A percentile compares a stretch with the other conserved stretches of the same genome.
Evolutionary conservation across 176 grass and related monocot genomes (phyloP).

Genomic region (Triticum monococcum): DNA sequence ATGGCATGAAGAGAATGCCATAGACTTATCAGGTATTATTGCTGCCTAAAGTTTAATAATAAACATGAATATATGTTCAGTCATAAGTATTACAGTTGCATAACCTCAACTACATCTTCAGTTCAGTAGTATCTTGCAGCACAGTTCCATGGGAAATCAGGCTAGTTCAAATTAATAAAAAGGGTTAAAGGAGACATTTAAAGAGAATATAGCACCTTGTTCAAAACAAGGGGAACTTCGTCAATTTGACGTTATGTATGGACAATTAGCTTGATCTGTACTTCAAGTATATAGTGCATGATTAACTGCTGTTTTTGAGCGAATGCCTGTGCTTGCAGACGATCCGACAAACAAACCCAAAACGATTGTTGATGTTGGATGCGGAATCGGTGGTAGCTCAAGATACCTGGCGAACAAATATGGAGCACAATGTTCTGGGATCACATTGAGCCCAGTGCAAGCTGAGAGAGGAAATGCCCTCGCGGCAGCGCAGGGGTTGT

Average conservation of each 20-base stretch:
- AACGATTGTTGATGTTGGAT: constrained; percentile 78
- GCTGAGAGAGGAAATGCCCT: constrained; percentile 77
- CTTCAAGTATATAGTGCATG: background rate
- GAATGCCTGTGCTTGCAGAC: constrained; percentile 38
- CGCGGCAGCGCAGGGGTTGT: constrained; percentile 48
- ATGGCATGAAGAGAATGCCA: background rate
- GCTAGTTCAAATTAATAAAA: background rate
- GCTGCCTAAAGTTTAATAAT: background rate
- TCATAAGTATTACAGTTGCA: background rate
- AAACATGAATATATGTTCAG: background rate
- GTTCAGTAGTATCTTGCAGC: background rate
- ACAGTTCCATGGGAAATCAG: background rate
- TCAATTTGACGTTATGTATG: background rate
- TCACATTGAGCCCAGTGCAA: constrained; percentile 93
- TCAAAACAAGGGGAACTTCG: background rate
- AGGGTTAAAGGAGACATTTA: background rate
- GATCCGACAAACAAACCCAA: constrained; percentile 59
- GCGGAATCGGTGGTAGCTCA: constrained; percentile 93
- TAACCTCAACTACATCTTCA: background rate
- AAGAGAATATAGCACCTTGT: background rate
- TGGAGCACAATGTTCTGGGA: constrained; percentile 62
- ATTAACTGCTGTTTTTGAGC: background rate
- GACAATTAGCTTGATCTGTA: background rate
- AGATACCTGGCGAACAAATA: constrained; percentile 91
- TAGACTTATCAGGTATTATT: background rate